Percentiles rank a stretch among this genome's conserved stretches.
phyloP scores from a whole-genome alignment of 2,329 filamentous ascomycete genomes.

The Pseudocercospora crystallina region DNA sequence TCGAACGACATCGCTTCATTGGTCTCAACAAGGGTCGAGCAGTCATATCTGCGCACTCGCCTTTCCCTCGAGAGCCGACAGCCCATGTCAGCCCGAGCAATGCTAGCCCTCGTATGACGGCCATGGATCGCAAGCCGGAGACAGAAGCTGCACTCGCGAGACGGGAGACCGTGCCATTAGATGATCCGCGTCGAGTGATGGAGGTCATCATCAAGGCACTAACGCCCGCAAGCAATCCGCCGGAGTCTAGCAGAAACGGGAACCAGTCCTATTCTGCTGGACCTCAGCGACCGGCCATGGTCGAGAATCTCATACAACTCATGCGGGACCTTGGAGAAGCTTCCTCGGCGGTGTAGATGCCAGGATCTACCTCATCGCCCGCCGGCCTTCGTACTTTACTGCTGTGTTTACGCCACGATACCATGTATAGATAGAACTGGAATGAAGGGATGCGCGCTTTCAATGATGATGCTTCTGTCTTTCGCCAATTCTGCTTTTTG shows the following conservation, averaged over 20 bases:
- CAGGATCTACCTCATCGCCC: too few species aligned
- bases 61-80: conserved; percentile 12
- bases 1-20: conserved; percentile 24
- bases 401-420: conserved; percentile 2
- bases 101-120: conserved; percentile 6
- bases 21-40: conserved; percentile 19
- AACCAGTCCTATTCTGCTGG: conserved; percentile 1
- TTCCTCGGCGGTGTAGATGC: conserved; percentile 14
- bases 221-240: conserved; percentile 19
- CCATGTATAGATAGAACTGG: conserved; percentile 4
- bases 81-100: conserved; percentile 7
- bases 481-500: too few species aligned
- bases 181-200: conserved; percentile 20
- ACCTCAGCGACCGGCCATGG: conserved; percentile 23
- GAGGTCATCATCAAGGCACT: conserved; percentile 22
- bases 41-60: conserved; percentile 19
- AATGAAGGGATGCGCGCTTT: background rate
- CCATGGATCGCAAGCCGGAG: conserved; percentile 11
- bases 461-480: background rate
- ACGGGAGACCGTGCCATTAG: conserved; percentile 15
- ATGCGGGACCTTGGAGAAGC: conserved; percentile 23
- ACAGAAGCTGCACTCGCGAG: conserved; percentile 10
- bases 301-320: conserved; percentile 23
- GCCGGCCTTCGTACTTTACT: background rate
- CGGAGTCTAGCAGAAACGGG: conserved; percentile 1